These are phyloP conservation scores for Hymenoscyphus salicellus DNA, from an alignment of 2,329 filamentous ascomycete species.

Conservation along the genomic window DNA sequence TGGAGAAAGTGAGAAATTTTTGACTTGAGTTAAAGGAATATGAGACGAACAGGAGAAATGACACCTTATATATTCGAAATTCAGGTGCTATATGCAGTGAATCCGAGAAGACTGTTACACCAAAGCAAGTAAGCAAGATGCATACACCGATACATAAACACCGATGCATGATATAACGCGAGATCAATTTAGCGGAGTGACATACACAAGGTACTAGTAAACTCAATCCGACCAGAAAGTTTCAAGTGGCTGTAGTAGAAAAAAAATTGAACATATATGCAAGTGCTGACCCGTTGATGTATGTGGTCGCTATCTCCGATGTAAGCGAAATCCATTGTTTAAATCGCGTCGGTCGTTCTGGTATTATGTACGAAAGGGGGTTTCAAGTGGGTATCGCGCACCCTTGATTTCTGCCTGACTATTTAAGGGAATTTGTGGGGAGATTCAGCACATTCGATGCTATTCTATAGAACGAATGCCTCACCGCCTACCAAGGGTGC, in stretches of 20 bases:
- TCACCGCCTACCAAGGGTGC: too few relatives aligned
- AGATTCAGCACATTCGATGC: too few relatives aligned
- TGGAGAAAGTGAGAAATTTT: neutral
- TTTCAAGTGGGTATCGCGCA: too few relatives aligned
- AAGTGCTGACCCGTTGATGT: neutral
- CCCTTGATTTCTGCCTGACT: too few relatives aligned
- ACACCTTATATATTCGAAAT: neutral
- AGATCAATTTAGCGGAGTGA: neutral
- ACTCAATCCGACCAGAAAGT: too few relatives aligned
- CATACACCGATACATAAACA: conserved; percentile 1
- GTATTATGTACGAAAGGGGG: too few relatives aligned
- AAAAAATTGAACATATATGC: neutral
- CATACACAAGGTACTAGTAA: too few relatives aligned
- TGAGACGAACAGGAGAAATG: neutral
- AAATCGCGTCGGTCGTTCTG: too few relatives aligned
- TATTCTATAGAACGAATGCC: too few relatives aligned
- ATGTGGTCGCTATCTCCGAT: neutral
- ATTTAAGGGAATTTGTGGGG: too few relatives aligned
- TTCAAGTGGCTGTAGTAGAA: too few relatives aligned
- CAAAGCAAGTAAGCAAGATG: neutral
- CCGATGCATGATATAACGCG: neutral
- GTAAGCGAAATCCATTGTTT: neutral
- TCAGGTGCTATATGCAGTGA: neutral
- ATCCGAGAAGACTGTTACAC: neutral
- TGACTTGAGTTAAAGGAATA: neutral